Conservation (phyloP, 257 asterid species). For the Nicotiana obtusifolia region DNA sequence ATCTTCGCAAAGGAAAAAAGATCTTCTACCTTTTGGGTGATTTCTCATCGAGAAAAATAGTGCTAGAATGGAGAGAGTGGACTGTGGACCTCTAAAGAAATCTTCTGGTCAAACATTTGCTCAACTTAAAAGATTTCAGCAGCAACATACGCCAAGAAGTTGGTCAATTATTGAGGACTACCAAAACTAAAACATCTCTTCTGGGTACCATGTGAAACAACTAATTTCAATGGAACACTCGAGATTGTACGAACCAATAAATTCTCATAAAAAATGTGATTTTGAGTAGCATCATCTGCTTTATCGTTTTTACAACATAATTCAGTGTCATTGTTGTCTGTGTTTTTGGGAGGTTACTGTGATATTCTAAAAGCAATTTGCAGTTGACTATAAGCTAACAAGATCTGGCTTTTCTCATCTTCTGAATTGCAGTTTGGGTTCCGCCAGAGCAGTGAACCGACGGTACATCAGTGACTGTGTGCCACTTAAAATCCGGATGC, state of each 20-base stretch:
- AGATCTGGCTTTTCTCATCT: background rate
- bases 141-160: background rate
- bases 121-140: background rate
- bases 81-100: background rate
- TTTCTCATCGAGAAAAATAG: background rate
- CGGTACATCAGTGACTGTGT: slow-evolving; percentile 96
- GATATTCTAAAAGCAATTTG: background rate
- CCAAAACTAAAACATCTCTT: background rate
- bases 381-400: background rate
- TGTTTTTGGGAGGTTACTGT: background rate
- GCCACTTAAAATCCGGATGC: slow-evolving; percentile 87
- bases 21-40: background rate
- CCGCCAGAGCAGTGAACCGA: slow-evolving; percentile 95
- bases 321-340: background rate
- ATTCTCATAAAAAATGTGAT: background rate
- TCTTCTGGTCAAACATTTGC: background rate
- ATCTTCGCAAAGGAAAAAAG: too few species aligned
- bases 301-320: background rate
- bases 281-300: background rate
- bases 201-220: background rate
- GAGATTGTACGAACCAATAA: background rate
- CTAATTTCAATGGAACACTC: background rate
- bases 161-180: background rate
- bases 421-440: slow-evolving; percentile 70
- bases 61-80: background rate